Evolutionary conservation across 306 rosid species (phyloP).

Genomic region (Malus asiatica): DNA sequence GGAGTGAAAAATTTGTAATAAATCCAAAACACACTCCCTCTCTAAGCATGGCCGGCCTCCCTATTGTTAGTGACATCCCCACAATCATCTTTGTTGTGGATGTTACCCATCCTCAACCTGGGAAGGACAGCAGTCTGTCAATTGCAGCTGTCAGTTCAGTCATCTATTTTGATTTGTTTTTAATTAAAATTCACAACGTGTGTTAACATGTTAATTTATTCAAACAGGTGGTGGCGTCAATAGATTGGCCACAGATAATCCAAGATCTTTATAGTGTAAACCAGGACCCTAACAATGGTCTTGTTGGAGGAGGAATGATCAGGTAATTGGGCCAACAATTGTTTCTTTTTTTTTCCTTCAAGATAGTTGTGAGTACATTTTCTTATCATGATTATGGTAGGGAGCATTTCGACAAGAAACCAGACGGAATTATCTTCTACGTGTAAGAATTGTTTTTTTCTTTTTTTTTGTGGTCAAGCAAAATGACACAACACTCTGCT

Average conservation of each 20-base stretch:
- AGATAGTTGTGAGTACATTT: not conserved
- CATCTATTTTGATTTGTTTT: not conserved
- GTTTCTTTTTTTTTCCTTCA: too few species aligned
- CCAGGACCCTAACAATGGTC: conserved; percentile 29
- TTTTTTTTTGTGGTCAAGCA: not conserved
- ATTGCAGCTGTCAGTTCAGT: conserved; percentile 64
- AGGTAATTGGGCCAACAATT: conserved; percentile 24
- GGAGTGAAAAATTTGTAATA: too few species aligned
- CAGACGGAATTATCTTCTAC: conserved; percentile 62
- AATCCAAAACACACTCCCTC: too few species aligned
- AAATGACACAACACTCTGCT: not conserved
- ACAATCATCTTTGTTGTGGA: conserved; percentile 73
- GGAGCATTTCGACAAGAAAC: conserved; percentile 50
- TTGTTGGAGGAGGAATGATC: conserved; percentile 49
- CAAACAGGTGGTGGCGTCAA: conserved; percentile 74
- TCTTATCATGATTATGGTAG: conserved; percentile 15
- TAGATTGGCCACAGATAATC: conserved; percentile 84
- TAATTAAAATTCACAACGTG: not conserved
- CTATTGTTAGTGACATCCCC: conserved; percentile 36
- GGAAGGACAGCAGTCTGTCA: conserved; percentile 32
- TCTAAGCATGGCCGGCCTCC: too few species aligned
- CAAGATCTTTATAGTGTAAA: conserved; percentile 37
- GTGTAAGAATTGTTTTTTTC: conserved; percentile 28
- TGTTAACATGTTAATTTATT: not conserved
- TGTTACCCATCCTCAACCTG: conserved; percentile 60